A percentile compares a stretch with the other conserved stretches of the same genome.
Evolutionary conservation across 2,329 filamentous ascomycete species (phyloP).

Genomic region (Colletotrichum sublineola): DNA sequence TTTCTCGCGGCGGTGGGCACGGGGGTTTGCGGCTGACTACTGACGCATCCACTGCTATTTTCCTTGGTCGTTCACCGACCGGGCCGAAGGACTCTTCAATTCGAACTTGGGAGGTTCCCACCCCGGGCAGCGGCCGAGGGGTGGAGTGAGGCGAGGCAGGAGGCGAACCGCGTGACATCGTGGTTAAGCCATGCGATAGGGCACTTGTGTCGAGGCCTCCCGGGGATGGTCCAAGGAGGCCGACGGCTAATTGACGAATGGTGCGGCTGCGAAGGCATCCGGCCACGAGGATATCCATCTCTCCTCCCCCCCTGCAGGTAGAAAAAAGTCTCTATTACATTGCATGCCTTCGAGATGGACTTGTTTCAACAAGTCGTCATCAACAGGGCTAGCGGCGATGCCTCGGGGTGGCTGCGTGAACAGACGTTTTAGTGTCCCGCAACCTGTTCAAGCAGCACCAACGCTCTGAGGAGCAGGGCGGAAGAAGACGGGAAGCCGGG

Average conservation of each 20-base stretch:
- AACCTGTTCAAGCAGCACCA: constrained; percentile 13
- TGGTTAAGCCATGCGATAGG: constrained; percentile 30
- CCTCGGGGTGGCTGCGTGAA: constrained; percentile 31
- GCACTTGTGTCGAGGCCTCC: constrained; percentile 21
- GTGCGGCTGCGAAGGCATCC: background rate
- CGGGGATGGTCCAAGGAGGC: constrained; percentile 1
- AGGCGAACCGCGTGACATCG: constrained; percentile 4
- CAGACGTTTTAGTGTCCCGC: constrained; percentile 24
- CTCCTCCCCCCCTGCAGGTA: background rate
- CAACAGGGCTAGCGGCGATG: constrained; percentile 19
- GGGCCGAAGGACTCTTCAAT: constrained; percentile 30
- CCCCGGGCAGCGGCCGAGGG: constrained; percentile 19
- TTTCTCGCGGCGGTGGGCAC: background rate
- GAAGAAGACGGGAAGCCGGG: constrained; percentile 32
- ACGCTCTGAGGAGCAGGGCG: constrained; percentile 23
- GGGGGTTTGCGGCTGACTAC: background rate
- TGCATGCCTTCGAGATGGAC: background rate
- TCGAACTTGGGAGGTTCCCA: constrained; percentile 24
- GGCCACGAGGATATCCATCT: constrained; percentile 1
- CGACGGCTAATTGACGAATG: constrained; percentile 6
- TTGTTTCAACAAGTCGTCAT: constrained; percentile 10
- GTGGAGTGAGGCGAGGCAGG: background rate
- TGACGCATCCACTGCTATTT: constrained; percentile 7
- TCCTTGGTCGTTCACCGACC: constrained; percentile 27
- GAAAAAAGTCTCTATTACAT: background rate